A percentile compares a stretch with the other conserved stretches of the same genome.
phyloP scores from a whole-genome alignment of 176 grass and related monocot species.

The Juncus effusus region DNA sequence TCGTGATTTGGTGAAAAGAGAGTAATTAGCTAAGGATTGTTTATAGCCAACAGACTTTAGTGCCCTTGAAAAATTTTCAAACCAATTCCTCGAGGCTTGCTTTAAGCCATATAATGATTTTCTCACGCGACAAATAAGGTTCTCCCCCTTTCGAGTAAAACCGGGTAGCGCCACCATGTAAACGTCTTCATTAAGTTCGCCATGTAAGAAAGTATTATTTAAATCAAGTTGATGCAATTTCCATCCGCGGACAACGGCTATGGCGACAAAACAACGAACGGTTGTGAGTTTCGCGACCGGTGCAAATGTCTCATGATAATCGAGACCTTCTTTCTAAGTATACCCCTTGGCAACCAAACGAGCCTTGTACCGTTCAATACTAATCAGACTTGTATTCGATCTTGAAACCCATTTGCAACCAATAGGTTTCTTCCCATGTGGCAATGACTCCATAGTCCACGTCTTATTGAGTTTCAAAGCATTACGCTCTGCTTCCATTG shows the following conservation, averaged over 20 bases:
- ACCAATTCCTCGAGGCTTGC: slow-evolving; percentile 18
- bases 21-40: not conserved
- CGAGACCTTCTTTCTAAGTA: too few species aligned
- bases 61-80: not conserved
- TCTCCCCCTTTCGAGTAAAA: slow-evolving; percentile 1
- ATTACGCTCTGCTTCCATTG: not conserved
- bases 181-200: slow-evolving; percentile 13
- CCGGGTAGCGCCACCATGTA: not conserved
- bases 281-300: not conserved
- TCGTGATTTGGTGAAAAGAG: too few species aligned
- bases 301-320: too few species aligned
- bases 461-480: not conserved
- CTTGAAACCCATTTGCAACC: too few species aligned
- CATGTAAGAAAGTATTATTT: slow-evolving; percentile 17
- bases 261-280: not conserved
- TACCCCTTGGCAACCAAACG: not conserved
- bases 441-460: not conserved
- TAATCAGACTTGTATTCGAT: too few species aligned
- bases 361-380: not conserved
- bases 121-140: not conserved
- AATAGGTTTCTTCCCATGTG: not conserved
- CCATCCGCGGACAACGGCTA: not conserved
- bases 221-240: not conserved
- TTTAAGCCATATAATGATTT: slow-evolving; percentile 12
- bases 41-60: not conserved